Evolutionary conservation across 176 grass and related monocot species (phyloP), one percentile per base, ranked within the genome.

Genomic region (Carex kokanica): DNA sequence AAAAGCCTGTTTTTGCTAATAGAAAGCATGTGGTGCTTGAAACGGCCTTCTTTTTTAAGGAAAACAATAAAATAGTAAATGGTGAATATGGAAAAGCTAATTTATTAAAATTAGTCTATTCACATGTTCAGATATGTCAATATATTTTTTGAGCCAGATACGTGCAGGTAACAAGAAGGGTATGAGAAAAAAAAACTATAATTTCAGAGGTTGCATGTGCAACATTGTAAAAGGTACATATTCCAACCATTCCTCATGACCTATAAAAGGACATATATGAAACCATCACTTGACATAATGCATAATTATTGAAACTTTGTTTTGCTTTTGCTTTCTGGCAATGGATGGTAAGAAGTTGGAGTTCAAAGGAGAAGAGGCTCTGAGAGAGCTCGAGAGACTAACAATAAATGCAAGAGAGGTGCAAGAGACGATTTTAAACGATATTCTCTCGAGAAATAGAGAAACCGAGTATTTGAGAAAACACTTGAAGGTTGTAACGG

Each of bases 361-460:
- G 25, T 88, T 47, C 88, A 94, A 79, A 83, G 88, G 52, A 83
- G 85, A 70, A 40, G 63, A 88, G 52, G 88, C 82, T 83, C 86
- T 94, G 65, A 78, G 74, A 85, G 90, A 92, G 77, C 90, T 94
- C 83, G 90, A 94, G 88, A 86, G 74, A 74, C 77, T 94, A 21
- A 90, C 92, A 54, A 61, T 66, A 20, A 88, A 92, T 90, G 88
- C 90, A 54, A 84, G 85, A 89, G 88, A 90, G 88, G 49, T 78
- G 32, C 92, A 94, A 83, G 88, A 92, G 40, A 56, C 58, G 72
- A 85, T 90, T 57, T 81, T 94, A 75, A 86, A 24, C 18, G 85
- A 94, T 59, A 92, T 94, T 36, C 86, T 94, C 24, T 83, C 78
- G 60, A 88, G 90, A 75, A 94, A 94, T 90, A 81, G 83, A 14